Base-by-base conservation (phyloP, 257 asterid species). In the Solanum piurae region DNA sequence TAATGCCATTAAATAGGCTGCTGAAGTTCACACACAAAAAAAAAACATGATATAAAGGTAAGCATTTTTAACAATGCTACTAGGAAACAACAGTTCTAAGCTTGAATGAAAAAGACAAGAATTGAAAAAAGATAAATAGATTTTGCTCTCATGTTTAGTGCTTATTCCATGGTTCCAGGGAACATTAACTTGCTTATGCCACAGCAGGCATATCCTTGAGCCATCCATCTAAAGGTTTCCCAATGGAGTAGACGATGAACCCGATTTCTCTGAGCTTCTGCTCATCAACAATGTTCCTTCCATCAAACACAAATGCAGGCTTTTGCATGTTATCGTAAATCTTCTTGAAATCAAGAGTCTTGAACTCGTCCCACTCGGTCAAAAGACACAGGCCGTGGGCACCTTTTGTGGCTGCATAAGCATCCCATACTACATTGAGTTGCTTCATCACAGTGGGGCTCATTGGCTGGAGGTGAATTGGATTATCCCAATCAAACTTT, bases 401-500 rank as follows among this genome's bases (percentile, higher is more conserved):
- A 46, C 38, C 92, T 86, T 89, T 92, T 5, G 93, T 87, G 1
- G 93, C 92, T 86, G 88, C 92, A 33, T 92, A 92, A 6, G 92
- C 94, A 49, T 91, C 91, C 94, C 94, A 92, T 38, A 88, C 94
- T 5, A 79, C 72, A 5, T 84, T 88, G 27, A 92, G 90, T 46
- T 91, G 91, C 88, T 92, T 92, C 75, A 88, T 87, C 9, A 89
- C 49, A 5, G 89, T 49, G 34, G 94, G 94, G 88, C 94, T 92
- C 89, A 88, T 86, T 13, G 94, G 94, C 88, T 92, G 92, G 68
- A 92, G 90, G 88, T 88, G 91, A 68, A 90, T 86, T 40, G 94
- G 93, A 73, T 91, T 92, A 46, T 92, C 94, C 94, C 92, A 92
- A 31, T 92, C 94, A 75, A 91, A 92, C 88, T 91, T 92, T 75